Conservation (phyloP, 768 basidiomycete species). For the Boletus tylopilopsis region DNA sequence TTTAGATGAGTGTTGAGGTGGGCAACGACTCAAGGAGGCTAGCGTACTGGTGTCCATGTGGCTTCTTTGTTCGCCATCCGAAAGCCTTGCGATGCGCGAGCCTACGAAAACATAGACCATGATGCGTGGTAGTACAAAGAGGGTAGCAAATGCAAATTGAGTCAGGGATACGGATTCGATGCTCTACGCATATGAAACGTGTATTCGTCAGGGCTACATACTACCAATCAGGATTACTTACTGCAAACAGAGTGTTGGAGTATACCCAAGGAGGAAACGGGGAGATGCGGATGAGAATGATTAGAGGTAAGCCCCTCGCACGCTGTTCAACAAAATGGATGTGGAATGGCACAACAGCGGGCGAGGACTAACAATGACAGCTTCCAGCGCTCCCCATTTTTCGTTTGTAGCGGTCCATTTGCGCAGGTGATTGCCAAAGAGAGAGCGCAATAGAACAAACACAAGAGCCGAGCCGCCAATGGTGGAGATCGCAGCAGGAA, state of each 20-base stretch:
- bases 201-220: neutral
- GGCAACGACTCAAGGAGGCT: neutral
- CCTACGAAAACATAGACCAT: conserved; percentile 77
- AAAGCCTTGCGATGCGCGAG: conserved; percentile 65
- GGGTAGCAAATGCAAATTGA: conserved; percentile 76
- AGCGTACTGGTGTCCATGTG: conserved; percentile 71
- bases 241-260: conserved; percentile 76
- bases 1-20: conserved; percentile 11
- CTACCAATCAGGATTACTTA: conserved; percentile 33
- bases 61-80: conserved; percentile 70
- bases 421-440: conserved; percentile 54
- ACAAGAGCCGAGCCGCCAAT: conserved; percentile 59
- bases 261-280: conserved; percentile 89
- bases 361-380: conserved; percentile 55
- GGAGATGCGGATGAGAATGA: conserved; percentile 76
- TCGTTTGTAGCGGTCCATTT: conserved; percentile 59
- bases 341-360: neutral
- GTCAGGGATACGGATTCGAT: conserved; percentile 69
- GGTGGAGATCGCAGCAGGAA: conserved; percentile 58
- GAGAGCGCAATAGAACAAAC: conserved; percentile 56
- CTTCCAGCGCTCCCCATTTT: conserved; percentile 76
- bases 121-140: conserved; percentile 67
- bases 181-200: conserved; percentile 41
- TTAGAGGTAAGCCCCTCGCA: conserved; percentile 75
- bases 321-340: conserved; percentile 36